Base-by-base conservation (phyloP, 306 rosid genomes). In the Pachyrhizus erosus region DNA sequence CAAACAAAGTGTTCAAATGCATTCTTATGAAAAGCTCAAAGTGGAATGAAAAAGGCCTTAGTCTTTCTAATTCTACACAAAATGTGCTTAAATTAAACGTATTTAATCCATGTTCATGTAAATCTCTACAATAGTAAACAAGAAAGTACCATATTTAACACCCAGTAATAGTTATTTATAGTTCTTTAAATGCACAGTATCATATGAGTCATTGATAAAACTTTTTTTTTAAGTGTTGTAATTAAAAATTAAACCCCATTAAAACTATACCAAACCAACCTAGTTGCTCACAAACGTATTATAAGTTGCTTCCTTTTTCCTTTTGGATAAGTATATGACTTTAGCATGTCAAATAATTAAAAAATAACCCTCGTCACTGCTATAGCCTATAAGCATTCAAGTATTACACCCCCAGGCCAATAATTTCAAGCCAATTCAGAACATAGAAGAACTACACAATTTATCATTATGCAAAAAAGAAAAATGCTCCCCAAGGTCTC, bases 91-190 rank as follows among this genome's bases (percentile, higher is more conserved):
- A 54, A 31, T 33, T 26, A 54, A 54, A 31, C 18, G 10, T 52
- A 11, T 48, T 48, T 48, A 48, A 73, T 51, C 61, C 76, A 6
- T 18, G 65, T 73, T 26, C 42, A 33, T 20, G 18, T 51, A 20
- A 52, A 51, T 31, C 48, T 51, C 10, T 17, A 71, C 9, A 12
- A 52, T 31, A 29, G 29, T 31, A 49, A 73, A 33, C 64, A 29
- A 73, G 43, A 71, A 26, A 71, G 61, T 23, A 48, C 52, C 24
- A 21, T 75, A 75, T 39, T 39, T 37, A 57, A 75, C 54, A 37
- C 37, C 18, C n/a, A 17, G n/a, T n/a, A 9, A 46, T 4, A 34
- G 23, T 7, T 37, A 34, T 33, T 37, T 34, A 33, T 74, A 37
- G 79, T 37, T 54, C 68, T 37, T 31, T 55, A 37, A 37, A 55